Percentiles rank a stretch among this genome's conserved stretches.
phyloP scores from a whole-genome alignment of 768 basidiomycete species.

The Lactarius evosmus region DNA sequence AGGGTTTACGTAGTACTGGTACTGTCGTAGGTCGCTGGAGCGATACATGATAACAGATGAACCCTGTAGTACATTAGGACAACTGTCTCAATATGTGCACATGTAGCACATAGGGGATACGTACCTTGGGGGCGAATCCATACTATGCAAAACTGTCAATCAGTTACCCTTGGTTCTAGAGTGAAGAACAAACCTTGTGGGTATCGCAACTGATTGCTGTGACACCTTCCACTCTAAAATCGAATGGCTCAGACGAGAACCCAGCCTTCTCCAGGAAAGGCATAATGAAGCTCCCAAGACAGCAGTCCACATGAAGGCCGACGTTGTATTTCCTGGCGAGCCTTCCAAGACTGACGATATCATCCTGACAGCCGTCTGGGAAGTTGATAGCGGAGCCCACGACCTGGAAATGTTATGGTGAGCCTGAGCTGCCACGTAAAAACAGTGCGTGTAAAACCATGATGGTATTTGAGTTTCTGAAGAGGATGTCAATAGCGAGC shows the following conservation, averaged over 20 bases:
- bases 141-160: constrained; percentile 48
- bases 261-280: constrained; percentile 85
- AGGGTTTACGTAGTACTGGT: constrained; percentile 85
- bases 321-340: constrained; percentile 73
- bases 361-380: constrained; percentile 82
- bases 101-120: background rate
- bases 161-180: constrained; percentile 11
- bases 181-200: constrained; percentile 60
- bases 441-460: constrained; percentile 47
- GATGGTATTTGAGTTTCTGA: constrained; percentile 84
- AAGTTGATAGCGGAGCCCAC: constrained; percentile 87
- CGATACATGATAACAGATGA: constrained; percentile 96
- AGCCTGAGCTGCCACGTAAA: constrained; percentile 1
- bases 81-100: background rate
- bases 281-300: constrained; percentile 89
- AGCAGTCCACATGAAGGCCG: constrained; percentile 93
- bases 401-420: constrained; percentile 43
- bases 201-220: constrained; percentile 96
- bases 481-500: constrained; percentile 13
- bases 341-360: constrained; percentile 72
- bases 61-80: constrained; percentile 46
- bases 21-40: constrained; percentile 64
- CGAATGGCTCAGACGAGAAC: constrained; percentile 71
- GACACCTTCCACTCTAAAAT: constrained; percentile 88
- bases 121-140: constrained; percentile 89